phyloP scores from a whole-genome alignment of 2,329 filamentous ascomycete species.

The Cladosporium colombiae region DNA sequence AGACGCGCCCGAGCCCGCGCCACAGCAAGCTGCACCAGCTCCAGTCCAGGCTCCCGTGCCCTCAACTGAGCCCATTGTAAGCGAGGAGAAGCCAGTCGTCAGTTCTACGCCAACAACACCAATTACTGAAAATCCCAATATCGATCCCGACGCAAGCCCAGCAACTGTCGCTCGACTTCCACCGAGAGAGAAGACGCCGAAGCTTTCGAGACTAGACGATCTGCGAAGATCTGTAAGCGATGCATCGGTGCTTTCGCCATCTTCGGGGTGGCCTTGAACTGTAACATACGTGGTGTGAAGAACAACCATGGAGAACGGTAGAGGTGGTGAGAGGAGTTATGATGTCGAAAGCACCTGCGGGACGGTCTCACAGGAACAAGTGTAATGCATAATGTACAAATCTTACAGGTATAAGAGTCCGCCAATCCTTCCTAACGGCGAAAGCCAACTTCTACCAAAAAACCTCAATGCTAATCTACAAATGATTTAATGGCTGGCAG shows the following conservation, averaged over 20 bases:
- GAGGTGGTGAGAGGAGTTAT: not conserved
- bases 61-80: not conserved
- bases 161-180: conserved; percentile 13
- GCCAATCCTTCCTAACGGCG: not conserved
- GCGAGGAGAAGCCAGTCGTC: not conserved
- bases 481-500: not conserved
- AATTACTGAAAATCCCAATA: not conserved
- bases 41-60: not conserved
- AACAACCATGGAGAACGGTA: not conserved
- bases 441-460: not conserved
- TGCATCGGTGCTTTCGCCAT: not conserved
- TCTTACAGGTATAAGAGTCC: not conserved
- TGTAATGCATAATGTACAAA: not conserved
- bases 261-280: not conserved
- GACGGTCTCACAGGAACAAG: not conserved
- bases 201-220: not conserved
- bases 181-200: not conserved
- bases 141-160: conserved; percentile 18
- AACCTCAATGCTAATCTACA: not conserved
- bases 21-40: not conserved
- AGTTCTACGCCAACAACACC: conserved; percentile 1
- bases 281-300: not conserved
- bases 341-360: not conserved
- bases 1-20: not conserved
- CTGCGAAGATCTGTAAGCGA: conserved; percentile 10